phyloP scores from a whole-genome alignment of 805 yeast species.

The Metschnikowia reukaufii region DNA sequence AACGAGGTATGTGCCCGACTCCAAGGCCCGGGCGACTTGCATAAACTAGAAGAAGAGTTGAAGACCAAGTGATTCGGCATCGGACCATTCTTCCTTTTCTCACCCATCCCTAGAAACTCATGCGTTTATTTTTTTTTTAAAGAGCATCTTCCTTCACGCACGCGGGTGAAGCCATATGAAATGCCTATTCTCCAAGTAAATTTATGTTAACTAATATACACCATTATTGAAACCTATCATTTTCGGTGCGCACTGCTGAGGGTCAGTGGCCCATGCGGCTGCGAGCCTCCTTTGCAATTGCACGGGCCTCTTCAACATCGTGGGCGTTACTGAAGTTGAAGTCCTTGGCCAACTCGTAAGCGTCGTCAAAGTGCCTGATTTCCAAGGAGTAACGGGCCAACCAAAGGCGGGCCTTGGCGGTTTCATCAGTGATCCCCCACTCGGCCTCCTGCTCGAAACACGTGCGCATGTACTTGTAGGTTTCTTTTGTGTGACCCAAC shows the following conservation, averaged over 20 bases:
- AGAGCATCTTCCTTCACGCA: too few species aligned
- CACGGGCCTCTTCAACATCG: conserved; percentile 86
- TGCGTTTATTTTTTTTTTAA: too few species aligned
- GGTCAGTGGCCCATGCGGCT: conserved; percentile 39
- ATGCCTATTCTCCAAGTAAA: too few species aligned
- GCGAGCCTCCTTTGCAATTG: conserved; percentile 76
- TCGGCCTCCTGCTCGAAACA: conserved; percentile 64
- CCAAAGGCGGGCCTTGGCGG: conserved; percentile 83
- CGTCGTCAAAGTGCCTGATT: conserved; percentile 58
- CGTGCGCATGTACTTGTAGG: conserved; percentile 62
- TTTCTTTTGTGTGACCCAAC: conserved; percentile 49
- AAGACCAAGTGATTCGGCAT: conserved; percentile 9
- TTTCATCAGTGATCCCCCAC: conserved; percentile 70
- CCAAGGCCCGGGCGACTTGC: conserved; percentile 25
- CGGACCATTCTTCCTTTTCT: background rate
- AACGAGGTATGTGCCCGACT: conserved; percentile 26
- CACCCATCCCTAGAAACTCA: conserved; percentile 1
- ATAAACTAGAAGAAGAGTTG: conserved; percentile 27
- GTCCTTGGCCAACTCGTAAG: conserved; percentile 71
- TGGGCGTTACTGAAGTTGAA: conserved; percentile 70
- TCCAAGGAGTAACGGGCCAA: conserved; percentile 67
- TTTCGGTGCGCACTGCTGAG: background rate
- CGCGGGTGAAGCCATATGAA: background rate
- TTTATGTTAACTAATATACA: conserved; percentile 3
- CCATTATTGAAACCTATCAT: background rate